Conservation (phyloP, 208 protist species). For the Acanthamoeba healyi region DNA sequence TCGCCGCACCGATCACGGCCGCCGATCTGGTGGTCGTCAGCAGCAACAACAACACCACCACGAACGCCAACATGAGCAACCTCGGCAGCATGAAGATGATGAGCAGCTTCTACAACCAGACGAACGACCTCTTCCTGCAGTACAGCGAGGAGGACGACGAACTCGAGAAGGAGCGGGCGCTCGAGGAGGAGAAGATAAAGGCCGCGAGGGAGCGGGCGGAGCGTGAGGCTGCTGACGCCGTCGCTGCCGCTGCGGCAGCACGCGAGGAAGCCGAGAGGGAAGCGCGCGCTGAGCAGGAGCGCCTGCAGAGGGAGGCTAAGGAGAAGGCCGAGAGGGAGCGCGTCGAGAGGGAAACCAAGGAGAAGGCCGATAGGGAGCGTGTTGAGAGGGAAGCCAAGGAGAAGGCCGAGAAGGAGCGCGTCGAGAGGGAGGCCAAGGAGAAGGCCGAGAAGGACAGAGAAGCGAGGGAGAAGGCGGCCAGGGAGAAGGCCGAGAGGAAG, state of each 20-base stretch:
- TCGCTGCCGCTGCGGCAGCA: too few species aligned
- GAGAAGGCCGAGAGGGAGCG: not conserved
- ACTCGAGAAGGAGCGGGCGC: not conserved
- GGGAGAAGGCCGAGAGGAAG: not conserved
- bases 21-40: not conserved
- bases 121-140: not conserved
- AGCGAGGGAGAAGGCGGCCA: not conserved
- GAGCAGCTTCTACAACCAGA: not conserved
- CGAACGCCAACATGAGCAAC: not conserved
- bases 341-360: not conserved
- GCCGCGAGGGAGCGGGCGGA: not conserved
- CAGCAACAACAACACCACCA: not conserved
- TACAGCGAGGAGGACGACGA: conserved; percentile 1
- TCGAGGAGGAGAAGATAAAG: not conserved
- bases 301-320: not conserved
- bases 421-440: not conserved
- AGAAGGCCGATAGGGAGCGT: not conserved
- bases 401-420: not conserved
- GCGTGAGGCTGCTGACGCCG: not conserved
- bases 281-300: not conserved
- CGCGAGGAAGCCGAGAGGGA: not conserved
- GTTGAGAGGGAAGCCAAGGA: not conserved
- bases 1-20: not conserved
- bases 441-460: not conserved
- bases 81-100: too few species aligned